Evolutionary conservation across 108 stramenopile species (phyloP).

Genomic region (Skeletonema tropicum): DNA sequence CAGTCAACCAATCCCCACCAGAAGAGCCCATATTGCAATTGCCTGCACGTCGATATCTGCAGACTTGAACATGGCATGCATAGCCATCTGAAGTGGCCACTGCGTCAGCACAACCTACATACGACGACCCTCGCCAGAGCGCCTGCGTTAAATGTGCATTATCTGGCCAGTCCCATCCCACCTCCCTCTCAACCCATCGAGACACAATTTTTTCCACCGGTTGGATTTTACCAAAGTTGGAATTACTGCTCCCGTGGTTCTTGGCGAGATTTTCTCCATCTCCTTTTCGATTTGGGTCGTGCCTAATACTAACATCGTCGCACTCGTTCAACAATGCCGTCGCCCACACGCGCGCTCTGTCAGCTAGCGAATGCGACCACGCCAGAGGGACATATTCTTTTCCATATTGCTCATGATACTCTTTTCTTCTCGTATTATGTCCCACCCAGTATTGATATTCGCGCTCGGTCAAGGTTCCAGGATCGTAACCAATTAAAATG

Average conservation of each 20-base stretch:
- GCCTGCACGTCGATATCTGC: conserved; percentile 48
- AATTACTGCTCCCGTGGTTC: not conserved
- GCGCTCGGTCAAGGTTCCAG: conserved; percentile 28
- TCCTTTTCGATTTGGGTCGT: not conserved
- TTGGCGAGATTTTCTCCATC: conserved; percentile 22
- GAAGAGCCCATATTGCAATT: conserved; percentile 41
- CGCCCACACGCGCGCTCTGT: conserved; percentile 41
- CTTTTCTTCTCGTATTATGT: conserved; percentile 38
- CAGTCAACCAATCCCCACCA: conserved; percentile 23
- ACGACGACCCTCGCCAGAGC: conserved; percentile 25
- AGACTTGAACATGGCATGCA: conserved; percentile 40
- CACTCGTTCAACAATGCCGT: conserved; percentile 28
- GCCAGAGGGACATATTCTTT: conserved; percentile 37
- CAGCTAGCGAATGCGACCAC: conserved; percentile 40
- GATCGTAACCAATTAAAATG: conserved; percentile 47
- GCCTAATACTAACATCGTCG: not conserved
- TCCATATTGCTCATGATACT: conserved; percentile 20
- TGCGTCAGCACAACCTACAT: conserved; percentile 42
- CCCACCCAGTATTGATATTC: conserved; percentile 41
- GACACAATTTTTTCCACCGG: not conserved
- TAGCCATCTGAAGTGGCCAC: conserved; percentile 2
- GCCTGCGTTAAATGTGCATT: conserved; percentile 9
- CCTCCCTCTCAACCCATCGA: conserved; percentile 15
- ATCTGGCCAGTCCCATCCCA: not conserved
- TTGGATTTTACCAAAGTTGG: not conserved